phyloP scores from a whole-genome alignment of 192 early-diverging fungal genomes.

The Backusella mclennaniae region DNA sequence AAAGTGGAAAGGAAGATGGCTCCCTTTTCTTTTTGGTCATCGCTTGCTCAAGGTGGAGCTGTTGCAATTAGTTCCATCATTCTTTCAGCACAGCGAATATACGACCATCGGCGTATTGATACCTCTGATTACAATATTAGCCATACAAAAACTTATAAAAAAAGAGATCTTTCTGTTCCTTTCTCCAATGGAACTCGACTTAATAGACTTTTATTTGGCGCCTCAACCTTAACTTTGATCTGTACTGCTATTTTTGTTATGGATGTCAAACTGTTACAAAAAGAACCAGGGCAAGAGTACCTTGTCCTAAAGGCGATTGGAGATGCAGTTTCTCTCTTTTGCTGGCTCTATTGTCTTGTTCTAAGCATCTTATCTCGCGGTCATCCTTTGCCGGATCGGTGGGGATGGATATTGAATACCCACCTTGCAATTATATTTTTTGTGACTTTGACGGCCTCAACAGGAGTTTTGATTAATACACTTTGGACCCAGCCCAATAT shows the following conservation, averaged over 20 bases:
- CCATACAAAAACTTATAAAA: not conserved
- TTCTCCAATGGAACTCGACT: not conserved
- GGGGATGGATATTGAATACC: slow-evolving; percentile 34
- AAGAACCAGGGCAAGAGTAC: not conserved
- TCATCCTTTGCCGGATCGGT: slow-evolving; percentile 19
- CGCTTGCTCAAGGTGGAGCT: not conserved
- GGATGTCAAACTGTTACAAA: not conserved
- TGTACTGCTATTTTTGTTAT: not conserved
- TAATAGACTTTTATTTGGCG: not conserved
- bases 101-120: not conserved
- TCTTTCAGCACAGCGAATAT: not conserved
- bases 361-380: slow-evolving; percentile 23
- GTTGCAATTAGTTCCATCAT: not conserved
- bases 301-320: not conserved
- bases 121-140: not conserved
- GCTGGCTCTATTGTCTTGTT: slow-evolving; percentile 25
- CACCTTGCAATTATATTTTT: slow-evolving; percentile 24
- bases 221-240: not conserved
- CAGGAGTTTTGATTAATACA: not conserved
- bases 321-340: not conserved
- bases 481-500: not conserved
- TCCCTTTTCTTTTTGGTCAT: not conserved
- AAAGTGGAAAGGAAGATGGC: not conserved
- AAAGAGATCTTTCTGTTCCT: not conserved
- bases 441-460: not conserved